phyloP scores from a whole-genome alignment of 192 early-diverging fungal species.

The Backusella australiensis region DNA sequence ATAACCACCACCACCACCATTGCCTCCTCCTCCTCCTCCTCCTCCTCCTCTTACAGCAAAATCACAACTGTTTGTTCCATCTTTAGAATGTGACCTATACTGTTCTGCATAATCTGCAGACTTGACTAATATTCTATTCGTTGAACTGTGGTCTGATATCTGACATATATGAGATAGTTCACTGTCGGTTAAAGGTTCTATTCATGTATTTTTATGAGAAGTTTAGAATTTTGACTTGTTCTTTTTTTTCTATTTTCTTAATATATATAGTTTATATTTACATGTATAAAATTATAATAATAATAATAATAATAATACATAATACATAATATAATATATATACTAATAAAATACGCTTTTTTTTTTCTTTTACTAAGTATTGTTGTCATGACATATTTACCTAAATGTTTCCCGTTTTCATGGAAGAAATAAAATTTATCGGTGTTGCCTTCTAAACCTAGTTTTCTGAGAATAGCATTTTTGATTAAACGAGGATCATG shows the following conservation, averaged over 20 bases:
- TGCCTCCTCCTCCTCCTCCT: neutral
- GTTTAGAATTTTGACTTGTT: neutral
- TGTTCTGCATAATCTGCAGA: constrained; percentile 12
- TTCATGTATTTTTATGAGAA: constrained; percentile 1
- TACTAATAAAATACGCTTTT: neutral
- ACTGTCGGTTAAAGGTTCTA: constrained; percentile 11
- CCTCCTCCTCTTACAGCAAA: constrained; percentile 7
- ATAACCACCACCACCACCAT: neutral
- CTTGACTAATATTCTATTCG: constrained; percentile 15
- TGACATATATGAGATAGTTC: constrained; percentile 21
- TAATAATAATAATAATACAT: neutral
- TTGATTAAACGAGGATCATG: constrained; percentile 18
- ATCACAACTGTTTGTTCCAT: constrained; percentile 14
- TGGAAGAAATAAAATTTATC: constrained; percentile 29
- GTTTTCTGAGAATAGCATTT: constrained; percentile 20
- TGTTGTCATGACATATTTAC: neutral
- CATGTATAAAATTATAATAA: neutral
- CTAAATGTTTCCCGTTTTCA: constrained; percentile 21
- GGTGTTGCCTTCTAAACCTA: constrained; percentile 20
- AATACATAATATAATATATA: neutral
- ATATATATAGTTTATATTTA: neutral
- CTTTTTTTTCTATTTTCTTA: neutral
- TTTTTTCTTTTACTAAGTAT: neutral
- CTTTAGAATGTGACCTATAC: constrained; percentile 13
- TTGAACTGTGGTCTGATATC: constrained; percentile 19